Base-by-base conservation (phyloP, 176 grass and related monocot genomes). In the Aegilops longissima region DNA sequence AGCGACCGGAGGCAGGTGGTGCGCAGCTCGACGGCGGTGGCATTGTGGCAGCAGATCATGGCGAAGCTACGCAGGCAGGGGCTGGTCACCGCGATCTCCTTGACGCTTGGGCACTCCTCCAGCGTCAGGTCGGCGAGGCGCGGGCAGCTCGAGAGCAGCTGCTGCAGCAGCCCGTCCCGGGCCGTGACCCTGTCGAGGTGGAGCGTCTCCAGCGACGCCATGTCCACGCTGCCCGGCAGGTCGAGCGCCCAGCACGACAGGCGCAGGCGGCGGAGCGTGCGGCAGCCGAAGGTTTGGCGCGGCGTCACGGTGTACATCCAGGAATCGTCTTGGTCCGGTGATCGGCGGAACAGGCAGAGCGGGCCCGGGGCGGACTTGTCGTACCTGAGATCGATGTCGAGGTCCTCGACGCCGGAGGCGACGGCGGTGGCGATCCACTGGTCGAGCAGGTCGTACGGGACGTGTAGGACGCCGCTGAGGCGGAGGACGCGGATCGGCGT, bases 31-130 rank as follows among this genome's bases (percentile, higher is more conserved):
- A 85, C 21, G 42, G 18, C 6, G 8, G 0, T 16, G 44, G 62
- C 73, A 3, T 52, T 35, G 83, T 85, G 83, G 83, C 83, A 78
- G 73, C 62, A 78, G 30, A 35, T 10, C 42, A 86, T 54, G 75
- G 75, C 9, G 75, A 86, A 79, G 14, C 75, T 58, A 14, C 12
- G 21, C 29, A 78, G 84, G 47, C 10, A 2, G 0, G 6, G 8
- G 74, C 44, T 68, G 44, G 62, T 5, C 17, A 85, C 61, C 2
- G 47, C 0, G 21, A 86, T 9, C 31, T 27, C 20, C 3, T 4
- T 40, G 3, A 27, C 7, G 14, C 3, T 3, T 1, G 62, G 47
- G 33, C 84, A 78, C 75, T 86, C 59, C 64, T 86, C 84, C 45
- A 86, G 75, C 63, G 31, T 70, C 8, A 86, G 84, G 34, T 27